These are phyloP conservation scores for Trametes polyzona DNA, from an alignment of 1,284 basidiomycete species.

Conservation along the genomic window DNA sequence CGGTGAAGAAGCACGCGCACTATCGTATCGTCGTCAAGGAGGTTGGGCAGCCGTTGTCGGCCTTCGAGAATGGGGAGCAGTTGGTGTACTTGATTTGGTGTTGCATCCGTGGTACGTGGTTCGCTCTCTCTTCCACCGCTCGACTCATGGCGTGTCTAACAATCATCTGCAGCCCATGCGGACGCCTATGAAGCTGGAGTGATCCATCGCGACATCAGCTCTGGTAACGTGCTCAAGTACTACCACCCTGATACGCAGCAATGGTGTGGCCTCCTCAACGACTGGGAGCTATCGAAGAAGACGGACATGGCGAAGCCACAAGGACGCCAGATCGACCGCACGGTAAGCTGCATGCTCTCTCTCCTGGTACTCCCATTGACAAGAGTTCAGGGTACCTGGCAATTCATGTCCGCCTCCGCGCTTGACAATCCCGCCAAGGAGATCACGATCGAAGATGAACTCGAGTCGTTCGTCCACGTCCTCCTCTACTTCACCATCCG, in stretches of 20 bases:
- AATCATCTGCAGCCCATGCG: not conserved
- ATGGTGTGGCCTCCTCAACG: conserved; percentile 5
- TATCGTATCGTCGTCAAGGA: conserved; percentile 25
- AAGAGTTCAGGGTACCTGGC: conserved; percentile 3
- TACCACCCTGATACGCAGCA: not conserved
- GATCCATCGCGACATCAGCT: conserved; percentile 16
- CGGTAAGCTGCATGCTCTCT: not conserved
- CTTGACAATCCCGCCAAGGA: not conserved
- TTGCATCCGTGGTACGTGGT: not conserved
- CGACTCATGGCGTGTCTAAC: not conserved
- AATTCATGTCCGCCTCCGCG: conserved; percentile 5
- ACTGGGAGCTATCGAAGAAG: conserved; percentile 14
- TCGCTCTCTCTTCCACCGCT: not conserved
- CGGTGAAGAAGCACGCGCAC: conserved; percentile 7
- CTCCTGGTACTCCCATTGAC: not conserved
- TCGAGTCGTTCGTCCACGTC: conserved; percentile 12
- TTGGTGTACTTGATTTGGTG: not conserved
- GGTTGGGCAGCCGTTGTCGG: conserved; percentile 20
- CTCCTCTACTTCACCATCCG: conserved; percentile 7
- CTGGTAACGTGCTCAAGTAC: conserved; percentile 13
- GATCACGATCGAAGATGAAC: conserved; percentile 1
- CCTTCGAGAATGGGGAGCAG: not conserved
- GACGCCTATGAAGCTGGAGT: not conserved
- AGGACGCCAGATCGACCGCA: conserved; percentile 5
- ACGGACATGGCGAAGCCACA: not conserved